Base-by-base conservation (phyloP, 352 stramenopile genomes). In the Globisporangium viniferum region DNA sequence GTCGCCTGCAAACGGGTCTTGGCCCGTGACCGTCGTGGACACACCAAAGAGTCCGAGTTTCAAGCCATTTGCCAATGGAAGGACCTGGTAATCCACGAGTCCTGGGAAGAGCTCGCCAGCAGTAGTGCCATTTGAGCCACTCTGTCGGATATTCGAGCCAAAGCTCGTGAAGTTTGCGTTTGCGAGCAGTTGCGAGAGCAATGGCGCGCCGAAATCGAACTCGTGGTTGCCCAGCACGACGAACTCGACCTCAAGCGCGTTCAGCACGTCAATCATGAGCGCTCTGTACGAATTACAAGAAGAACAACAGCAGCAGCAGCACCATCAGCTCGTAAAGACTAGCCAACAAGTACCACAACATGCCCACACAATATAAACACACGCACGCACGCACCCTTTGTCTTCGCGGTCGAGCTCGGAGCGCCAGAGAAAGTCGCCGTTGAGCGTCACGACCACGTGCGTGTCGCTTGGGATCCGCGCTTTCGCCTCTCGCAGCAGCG, bases 211-310 rank as follows among this genome's bases (percentile, higher is more conserved):
- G 70, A 90, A 90, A 61, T 93, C 85, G 49, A 93, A 91, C 65
- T 93, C 85, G 71, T 93, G 85, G 70, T 93, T 93, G 35, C 85
- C 85, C 46, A 91, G 41, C n/a, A 93, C 84, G 59, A 90, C 82
- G 41, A 79, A 84, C 18, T 90, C 81, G 35, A 93, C 80, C 5
- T 71, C 73, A 7, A 89, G 67, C 3, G 55, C 51, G 31, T 87
- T 85, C 48, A 93, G 61, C 41, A 91, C 36, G n/a, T 89, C 49
- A 18, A 93, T 77, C 85, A 93, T 91, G 29, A 79, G n/a, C 73
- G 44, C 84, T 92, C n/a, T 64, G 39, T 9, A 24, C n/a, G 7
- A 41, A 5, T 4, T 41, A 41, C 35, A 41, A 41, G 35, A 41
- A 41, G 35, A 41, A 12, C 35, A 41, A 41, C 35, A 41, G 9